These are phyloP conservation scores for Centella asiatica DNA, from an alignment of 129 eudicot genomes.

Conservation along the genomic window DNA sequence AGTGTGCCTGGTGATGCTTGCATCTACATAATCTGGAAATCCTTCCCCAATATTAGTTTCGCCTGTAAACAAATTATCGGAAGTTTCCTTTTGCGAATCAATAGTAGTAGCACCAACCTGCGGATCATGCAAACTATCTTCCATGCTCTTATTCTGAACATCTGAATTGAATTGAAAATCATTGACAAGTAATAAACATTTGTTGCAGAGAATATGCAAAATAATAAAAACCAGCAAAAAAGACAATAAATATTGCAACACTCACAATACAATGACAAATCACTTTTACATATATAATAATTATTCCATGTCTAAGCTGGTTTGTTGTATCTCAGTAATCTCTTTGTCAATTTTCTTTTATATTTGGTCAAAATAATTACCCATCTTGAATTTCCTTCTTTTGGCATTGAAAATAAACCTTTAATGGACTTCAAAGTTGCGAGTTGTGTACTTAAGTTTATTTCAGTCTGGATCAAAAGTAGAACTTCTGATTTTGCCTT, in stretches of 20 bases:
- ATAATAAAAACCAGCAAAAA: neutral
- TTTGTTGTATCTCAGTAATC: no score
- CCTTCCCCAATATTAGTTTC: slow-evolving; percentile 60
- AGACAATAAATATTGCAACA: neutral
- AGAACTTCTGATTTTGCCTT: no score
- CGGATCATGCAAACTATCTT: slow-evolving; percentile 29
- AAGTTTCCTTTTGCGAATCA: slow-evolving; percentile 71
- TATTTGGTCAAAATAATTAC: no score
- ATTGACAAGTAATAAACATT: neutral
- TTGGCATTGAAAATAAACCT: no score
- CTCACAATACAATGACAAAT: no score
- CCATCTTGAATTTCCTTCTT: no score
- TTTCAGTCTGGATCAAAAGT: no score
- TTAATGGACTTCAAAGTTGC: no score
- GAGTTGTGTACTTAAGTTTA: no score
- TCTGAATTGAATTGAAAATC: slow-evolving; percentile 30
- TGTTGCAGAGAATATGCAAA: neutral
- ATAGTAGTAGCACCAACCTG: slow-evolving; percentile 70
- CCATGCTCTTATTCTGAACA: slow-evolving; percentile 23
- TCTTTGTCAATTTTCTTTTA: no score
- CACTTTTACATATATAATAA: no score
- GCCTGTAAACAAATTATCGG: slow-evolving; percentile 59
- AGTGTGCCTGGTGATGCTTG: slow-evolving; percentile 23
- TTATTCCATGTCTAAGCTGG: no score
- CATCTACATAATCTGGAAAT: slow-evolving; percentile 75